Base-by-base conservation (phyloP, 2,329 filamentous ascomycete genomes). In the Juglanconis oblonga region DNA sequence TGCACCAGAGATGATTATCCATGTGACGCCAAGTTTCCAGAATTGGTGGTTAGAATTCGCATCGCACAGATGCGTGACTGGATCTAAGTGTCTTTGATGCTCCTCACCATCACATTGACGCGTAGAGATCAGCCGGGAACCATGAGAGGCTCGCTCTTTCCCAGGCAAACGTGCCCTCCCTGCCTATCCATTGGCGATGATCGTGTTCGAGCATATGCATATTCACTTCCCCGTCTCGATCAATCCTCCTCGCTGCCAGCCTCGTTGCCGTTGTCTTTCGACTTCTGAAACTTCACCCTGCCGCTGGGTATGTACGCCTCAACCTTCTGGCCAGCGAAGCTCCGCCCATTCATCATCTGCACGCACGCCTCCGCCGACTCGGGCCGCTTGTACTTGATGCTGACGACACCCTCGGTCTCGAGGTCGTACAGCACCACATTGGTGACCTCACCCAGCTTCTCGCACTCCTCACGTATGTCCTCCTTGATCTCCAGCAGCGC, bases 401-500 rank as follows among this genome's bases (percentile, higher is more conserved):
- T 93, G 8, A 93, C 89, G 42, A 98, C 84, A 17, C 95, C 95
- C 0, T 92, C 89, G 4, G 84, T 77, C 74, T 99, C 96, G 64
- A 88, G 81, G 72, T 99, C 95, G 72, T 90, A 99, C 14, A 99
- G 79, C 3, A 95, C 87, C 45, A 98, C 91, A 70, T 96, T 97
- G 36, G 92, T 96, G 40, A 98, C 91, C 31, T 88, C 82, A 3
- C 95, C 95, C 13, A 95, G 79, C 75, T 96, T 96, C 60, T 85
- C 82, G 72, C 92, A 96, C 74, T 97, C 93, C 54, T 97, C 91
- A 50, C 91, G 85, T 58, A 98, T 91, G 71, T 99, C 95, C 72
- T 97, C 90, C 71, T 96, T 96, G 77, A 98, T 96, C 64, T 98
- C 94, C 42, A 96, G 79, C 62, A 96, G 83, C 1, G 89, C 90